These are phyloP conservation scores for Neurospora hispaniola DNA, from an alignment of 495 filamentous ascomycete species.

Conservation along the genomic window DNA sequence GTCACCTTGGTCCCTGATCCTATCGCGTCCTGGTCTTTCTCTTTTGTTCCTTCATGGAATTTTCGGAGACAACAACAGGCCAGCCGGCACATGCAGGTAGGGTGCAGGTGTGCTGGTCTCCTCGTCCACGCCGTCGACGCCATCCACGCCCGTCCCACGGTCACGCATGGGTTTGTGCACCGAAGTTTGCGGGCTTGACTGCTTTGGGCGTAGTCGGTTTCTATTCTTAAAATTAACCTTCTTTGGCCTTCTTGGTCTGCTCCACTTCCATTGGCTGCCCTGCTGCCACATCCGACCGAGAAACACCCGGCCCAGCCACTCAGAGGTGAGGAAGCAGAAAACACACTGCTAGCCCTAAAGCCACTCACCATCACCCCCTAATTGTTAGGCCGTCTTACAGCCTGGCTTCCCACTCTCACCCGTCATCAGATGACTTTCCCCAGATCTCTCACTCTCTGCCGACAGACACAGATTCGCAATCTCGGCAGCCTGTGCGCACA, in stretches of 20 bases:
- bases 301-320: slow-evolving; percentile 1
- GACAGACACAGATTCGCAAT: background rate
- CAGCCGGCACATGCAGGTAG: background rate
- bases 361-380: background rate
- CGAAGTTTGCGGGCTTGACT: slow-evolving; percentile 1
- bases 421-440: background rate
- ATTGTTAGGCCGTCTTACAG: background rate
- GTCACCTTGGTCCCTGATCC: background rate
- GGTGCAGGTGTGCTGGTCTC: background rate
- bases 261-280: background rate
- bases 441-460: background rate
- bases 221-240: slow-evolving; percentile 26
- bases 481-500: background rate
- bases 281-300: slow-evolving; percentile 9
- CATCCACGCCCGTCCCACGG: background rate
- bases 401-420: background rate
- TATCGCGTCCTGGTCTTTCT: background rate
- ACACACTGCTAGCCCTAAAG: background rate
- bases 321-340: background rate
- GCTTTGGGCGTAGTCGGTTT: slow-evolving; percentile 13
- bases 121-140: background rate
- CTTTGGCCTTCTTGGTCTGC: slow-evolving; percentile 4
- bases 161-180: background rate
- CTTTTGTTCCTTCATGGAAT: background rate
- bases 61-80: background rate